These are phyloP conservation scores for Talaromyces amestolkiae DNA, from an alignment of 2,329 filamentous ascomycete genomes.

Conservation along the genomic window DNA sequence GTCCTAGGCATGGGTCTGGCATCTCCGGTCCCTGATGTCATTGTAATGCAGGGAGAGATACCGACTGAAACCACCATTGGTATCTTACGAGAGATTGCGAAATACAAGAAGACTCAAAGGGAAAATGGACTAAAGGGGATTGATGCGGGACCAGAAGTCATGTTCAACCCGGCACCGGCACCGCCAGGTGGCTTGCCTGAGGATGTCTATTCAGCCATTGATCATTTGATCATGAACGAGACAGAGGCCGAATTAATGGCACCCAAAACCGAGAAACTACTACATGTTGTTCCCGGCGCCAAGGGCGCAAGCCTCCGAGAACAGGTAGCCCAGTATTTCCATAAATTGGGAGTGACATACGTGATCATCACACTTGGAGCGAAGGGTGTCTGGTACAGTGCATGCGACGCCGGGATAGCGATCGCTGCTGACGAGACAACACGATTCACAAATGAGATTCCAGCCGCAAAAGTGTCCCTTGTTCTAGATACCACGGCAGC, in stretches of 20 bases:
- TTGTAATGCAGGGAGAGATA: conserved; percentile 78
- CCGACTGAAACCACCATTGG: conserved; percentile 64
- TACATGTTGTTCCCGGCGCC: conserved; percentile 30
- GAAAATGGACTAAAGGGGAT: conserved; percentile 35
- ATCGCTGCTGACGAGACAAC: conserved; percentile 31
- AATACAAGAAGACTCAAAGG: conserved; percentile 46
- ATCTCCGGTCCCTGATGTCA: conserved; percentile 55
- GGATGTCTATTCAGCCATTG: conserved; percentile 64
- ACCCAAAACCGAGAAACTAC: conserved; percentile 43
- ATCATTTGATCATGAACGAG: conserved; percentile 85
- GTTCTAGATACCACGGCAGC: conserved; percentile 94
- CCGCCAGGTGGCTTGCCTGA: conserved; percentile 68
- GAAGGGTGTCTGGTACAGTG: conserved; percentile 69
- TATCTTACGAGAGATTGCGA: conserved; percentile 48
- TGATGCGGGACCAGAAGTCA: conserved; percentile 55
- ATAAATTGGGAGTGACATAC: conserved; percentile 67
- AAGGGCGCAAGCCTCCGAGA: conserved; percentile 49
- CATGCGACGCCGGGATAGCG: conserved; percentile 49
- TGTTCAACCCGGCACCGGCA: conserved; percentile 87
- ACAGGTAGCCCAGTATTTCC: conserved; percentile 61
- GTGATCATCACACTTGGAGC: conserved; percentile 82
- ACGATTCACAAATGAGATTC: conserved; percentile 45
- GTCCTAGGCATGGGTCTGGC: conserved; percentile 40
- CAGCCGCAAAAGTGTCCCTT: conserved; percentile 63
- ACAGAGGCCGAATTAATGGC: conserved; percentile 77